Base-by-base conservation (phyloP, 805 yeast species). In the Cyberlindnera americana region DNA sequence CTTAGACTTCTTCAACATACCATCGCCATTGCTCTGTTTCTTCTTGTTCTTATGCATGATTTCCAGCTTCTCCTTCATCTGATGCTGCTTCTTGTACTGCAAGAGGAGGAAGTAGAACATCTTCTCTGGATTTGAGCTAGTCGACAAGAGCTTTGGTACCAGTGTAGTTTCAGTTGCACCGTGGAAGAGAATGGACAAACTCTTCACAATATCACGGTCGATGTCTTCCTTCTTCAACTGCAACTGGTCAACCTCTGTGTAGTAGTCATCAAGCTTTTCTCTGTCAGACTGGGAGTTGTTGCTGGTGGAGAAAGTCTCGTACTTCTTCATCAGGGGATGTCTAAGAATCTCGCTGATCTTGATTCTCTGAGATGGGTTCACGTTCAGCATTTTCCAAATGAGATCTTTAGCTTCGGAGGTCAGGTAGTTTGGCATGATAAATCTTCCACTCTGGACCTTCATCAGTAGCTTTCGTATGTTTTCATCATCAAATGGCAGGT, bases 401-500 rank as follows among this genome's bases (percentile, higher is more conserved):
- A 93, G 72, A 62, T 93, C 96, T 56, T 78, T 80, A 5, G 99
- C 98, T 50, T 93, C 96, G 22, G 68, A 50, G 3, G 95, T 83
- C 29, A 93, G 67, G 43, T 82, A 80, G 31, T 71, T 72, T 26
- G 96, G 96, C 81, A 91, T 86, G 41, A 75, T 75, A 60, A 81
- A 93, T 53, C 77, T 75, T 28, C 99, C 99, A 39, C 81, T 77
- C 65, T 91, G 97, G 17, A 93, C 99, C 60, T 93, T 93, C 50
- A 88, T 67, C 35, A 93, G 70, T 48, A 93, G 68, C 54, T 83
- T 82, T 53, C 98, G 75, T 48, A 93, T 89, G 61, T 89, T 89
- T 50, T 91, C 97, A 63, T 93, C 97, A 63, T 93, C 99, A 60
- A 93, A 93, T 2, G 99, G 99, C 43, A 93, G 68, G 60, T 93